Evolutionary conservation across 2,329 filamentous ascomycete species (phyloP).

Genomic region (Cladosporium sp.): DNA sequence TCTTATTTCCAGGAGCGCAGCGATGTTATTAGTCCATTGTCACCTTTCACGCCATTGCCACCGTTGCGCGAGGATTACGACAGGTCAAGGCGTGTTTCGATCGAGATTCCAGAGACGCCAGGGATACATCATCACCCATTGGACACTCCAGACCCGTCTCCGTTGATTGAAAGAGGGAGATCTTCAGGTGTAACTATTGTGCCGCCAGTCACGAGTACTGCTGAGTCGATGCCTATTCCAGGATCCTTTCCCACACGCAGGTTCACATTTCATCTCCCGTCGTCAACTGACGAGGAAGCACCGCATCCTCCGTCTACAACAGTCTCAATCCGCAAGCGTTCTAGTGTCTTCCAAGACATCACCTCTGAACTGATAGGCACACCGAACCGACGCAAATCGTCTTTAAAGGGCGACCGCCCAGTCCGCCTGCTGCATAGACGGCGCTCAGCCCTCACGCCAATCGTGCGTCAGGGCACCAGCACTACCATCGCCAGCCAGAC

Average conservation of each 20-base stretch:
- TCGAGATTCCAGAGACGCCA: conserved; percentile 15
- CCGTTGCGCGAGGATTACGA: conserved; percentile 19
- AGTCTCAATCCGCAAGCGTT: background rate
- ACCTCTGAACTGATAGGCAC: background rate
- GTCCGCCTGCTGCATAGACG: background rate
- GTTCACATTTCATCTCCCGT: background rate
- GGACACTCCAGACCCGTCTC: background rate
- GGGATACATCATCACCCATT: conserved; percentile 13
- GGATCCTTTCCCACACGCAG: background rate
- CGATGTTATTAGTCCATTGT: background rate
- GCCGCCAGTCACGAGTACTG: background rate
- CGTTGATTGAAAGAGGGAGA: background rate
- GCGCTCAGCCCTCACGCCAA: conserved; percentile 14
- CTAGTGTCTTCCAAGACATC: conserved; percentile 4
- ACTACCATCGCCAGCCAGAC: background rate
- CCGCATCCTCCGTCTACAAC: background rate
- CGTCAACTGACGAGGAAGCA: background rate
- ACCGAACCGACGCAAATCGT: background rate
- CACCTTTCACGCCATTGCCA: conserved; percentile 13
- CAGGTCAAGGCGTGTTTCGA: conserved; percentile 16
- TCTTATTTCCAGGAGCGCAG: background rate
- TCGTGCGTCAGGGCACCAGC: conserved; percentile 1
- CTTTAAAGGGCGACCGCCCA: background rate
- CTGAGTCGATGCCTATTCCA: background rate
- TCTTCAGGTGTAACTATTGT: background rate